Conservation (phyloP, 805 yeast genomes). For the Maudiozyma bulderi region DNA sequence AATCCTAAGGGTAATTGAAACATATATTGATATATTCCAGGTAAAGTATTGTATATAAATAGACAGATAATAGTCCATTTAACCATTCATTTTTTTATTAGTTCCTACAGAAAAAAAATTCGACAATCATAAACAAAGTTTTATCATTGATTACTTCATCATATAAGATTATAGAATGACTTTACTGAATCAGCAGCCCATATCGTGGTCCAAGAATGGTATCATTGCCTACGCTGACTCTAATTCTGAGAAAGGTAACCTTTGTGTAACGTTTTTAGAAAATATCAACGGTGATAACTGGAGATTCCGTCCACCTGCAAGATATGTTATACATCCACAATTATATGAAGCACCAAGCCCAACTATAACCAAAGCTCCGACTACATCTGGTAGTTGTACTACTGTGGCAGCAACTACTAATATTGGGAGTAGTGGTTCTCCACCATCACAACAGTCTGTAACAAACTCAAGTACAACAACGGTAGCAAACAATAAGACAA, state of each 20-base stretch:
- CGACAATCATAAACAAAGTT: background rate
- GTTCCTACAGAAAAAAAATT: too few species aligned
- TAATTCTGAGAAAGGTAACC: slow-evolving; percentile 27
- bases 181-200: slow-evolving; percentile 16
- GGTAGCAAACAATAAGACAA: slow-evolving; percentile 8
- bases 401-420: background rate
- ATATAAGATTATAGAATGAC: slow-evolving; percentile 5
- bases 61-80: too few species aligned
- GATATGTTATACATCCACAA: slow-evolving; percentile 26
- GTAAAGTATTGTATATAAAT: too few species aligned
- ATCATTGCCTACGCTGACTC: slow-evolving; percentile 61
- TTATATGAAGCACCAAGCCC: slow-evolving; percentile 16
- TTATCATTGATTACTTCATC: background rate
- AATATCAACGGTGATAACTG: slow-evolving; percentile 68
- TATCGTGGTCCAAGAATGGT: slow-evolving; percentile 81
- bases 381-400: background rate
- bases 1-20: too few species aligned
- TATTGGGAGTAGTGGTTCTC: slow-evolving; percentile 1
- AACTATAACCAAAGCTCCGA: background rate
- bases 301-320: slow-evolving; percentile 49
- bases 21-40: too few species aligned
- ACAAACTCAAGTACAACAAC: background rate
- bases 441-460: background rate
- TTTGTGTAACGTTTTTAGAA: slow-evolving; percentile 59
- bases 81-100: too few species aligned